Percentiles rank a stretch among this genome's conserved stretches.
phyloP scores from a whole-genome alignment of 1,284 basidiomycete genomes.

The Ganoderma lingzhi region DNA sequence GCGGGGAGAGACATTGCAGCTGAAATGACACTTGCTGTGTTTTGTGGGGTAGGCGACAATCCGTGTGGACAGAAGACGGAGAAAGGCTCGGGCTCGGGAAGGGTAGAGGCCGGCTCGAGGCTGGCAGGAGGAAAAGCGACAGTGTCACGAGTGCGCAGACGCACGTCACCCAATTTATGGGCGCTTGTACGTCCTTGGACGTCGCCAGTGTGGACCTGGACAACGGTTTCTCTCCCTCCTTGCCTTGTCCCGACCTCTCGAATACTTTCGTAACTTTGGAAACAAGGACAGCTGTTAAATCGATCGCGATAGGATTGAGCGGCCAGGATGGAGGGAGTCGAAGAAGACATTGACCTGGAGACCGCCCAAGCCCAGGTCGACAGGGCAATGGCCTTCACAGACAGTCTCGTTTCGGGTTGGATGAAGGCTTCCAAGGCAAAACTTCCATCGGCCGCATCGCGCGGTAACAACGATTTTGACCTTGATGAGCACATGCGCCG shows the following conservation, averaged over 20 bases:
- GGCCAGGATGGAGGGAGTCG: constrained; percentile 29
- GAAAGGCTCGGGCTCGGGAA: neutral
- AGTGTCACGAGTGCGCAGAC: neutral
- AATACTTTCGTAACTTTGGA: neutral
- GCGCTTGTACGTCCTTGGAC: neutral
- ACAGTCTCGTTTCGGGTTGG: constrained; percentile 78
- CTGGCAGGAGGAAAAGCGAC: neutral
- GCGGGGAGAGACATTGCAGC: neutral
- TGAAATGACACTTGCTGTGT: constrained; percentile 3
- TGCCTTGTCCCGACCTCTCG: neutral
- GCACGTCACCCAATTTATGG: neutral
- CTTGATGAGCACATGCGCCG: constrained; percentile 70
- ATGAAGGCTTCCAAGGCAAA: constrained; percentile 57
- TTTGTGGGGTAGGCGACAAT: neutral
- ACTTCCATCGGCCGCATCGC: constrained; percentile 31
- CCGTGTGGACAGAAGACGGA: neutral
- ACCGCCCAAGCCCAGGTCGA: constrained; percentile 79
- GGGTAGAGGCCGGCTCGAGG: neutral
- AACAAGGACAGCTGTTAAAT: neutral
- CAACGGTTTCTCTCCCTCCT: neutral
- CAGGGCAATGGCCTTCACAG: constrained; percentile 77
- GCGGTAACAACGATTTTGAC: constrained; percentile 57
- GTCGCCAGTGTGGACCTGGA: neutral
- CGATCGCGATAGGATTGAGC: neutral
- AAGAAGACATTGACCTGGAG: constrained; percentile 66